A percentile compares a stretch with the other conserved stretches of the same genome.
Evolutionary conservation across 2,329 filamentous ascomycete genomes (phyloP).

Genomic region (Penicillium sp.): DNA sequence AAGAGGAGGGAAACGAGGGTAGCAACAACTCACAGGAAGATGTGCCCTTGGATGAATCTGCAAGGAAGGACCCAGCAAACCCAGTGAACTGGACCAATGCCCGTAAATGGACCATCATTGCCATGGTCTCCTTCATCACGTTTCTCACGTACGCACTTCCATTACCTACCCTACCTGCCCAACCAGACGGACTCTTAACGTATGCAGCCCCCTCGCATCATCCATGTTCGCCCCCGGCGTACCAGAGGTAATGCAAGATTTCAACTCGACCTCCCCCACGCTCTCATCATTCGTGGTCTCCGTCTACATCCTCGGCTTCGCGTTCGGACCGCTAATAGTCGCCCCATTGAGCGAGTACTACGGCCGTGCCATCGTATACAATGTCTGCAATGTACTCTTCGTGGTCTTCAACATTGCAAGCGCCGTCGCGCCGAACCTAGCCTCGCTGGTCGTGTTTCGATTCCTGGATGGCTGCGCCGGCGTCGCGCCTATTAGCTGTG

Average conservation of each 20-base stretch:
- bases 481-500: constrained; percentile 19
- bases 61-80: constrained; percentile 1
- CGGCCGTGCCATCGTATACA: constrained; percentile 16
- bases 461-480: constrained; percentile 23
- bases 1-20: too few relatives aligned
- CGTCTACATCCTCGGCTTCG: constrained; percentile 1
- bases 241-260: constrained; percentile 8
- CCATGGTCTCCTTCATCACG: constrained; percentile 10
- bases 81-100: constrained; percentile 9
- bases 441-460: constrained; percentile 21
- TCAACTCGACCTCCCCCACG: not conserved
- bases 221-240: constrained; percentile 14
- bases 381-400: constrained; percentile 14
- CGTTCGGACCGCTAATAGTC: constrained; percentile 15
- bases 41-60: too few relatives aligned
- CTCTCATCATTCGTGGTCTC: constrained; percentile 9
- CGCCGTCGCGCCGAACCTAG: constrained; percentile 20
- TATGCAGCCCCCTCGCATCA: constrained; percentile 6
- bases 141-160: constrained; percentile 5
- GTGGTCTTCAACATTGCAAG: constrained; percentile 20
- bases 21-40: too few relatives aligned
- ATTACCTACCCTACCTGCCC: too few relatives aligned
- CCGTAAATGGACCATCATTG: constrained; percentile 9
- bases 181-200: too few relatives aligned
- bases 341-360: constrained; percentile 18